Percentiles rank a stretch among this genome's conserved stretches.
Conservation (phyloP, 257 asterid species). For the Scutellaria barbata region DNA sequence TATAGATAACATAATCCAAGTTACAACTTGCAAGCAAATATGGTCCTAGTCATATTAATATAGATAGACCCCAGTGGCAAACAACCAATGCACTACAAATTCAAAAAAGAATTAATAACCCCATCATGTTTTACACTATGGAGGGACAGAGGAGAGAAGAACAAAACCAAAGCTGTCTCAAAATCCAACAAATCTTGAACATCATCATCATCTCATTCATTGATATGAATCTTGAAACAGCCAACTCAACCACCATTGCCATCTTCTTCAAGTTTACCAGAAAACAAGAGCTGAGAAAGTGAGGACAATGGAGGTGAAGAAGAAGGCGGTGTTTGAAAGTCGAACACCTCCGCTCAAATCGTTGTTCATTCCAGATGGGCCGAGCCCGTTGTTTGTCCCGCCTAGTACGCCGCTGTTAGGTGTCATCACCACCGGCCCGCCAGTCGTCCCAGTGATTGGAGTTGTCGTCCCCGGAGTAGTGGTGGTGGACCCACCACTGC, state of each 20-base stretch:
- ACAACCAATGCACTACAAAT: constrained; percentile 36
- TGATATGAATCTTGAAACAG: constrained; percentile 33
- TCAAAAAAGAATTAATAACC: constrained; percentile 35
- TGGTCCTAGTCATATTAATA: constrained; percentile 27
- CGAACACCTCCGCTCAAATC: constrained; percentile 46
- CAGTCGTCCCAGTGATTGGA: constrained; percentile 45
- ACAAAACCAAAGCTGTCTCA: constrained; percentile 31
- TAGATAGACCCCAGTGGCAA: constrained; percentile 17
- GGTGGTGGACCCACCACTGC: constrained; percentile 38
- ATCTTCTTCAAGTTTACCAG: constrained; percentile 38
- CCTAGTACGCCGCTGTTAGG: constrained; percentile 58
- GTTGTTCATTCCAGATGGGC: constrained; percentile 59
- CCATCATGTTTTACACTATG: constrained; percentile 36
- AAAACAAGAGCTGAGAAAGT: constrained; percentile 34
- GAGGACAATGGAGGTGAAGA: constrained; percentile 33
- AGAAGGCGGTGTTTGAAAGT: constrained; percentile 22
- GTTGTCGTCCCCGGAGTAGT: constrained; percentile 40
- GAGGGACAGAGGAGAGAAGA: constrained; percentile 11
- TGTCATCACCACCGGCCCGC: constrained; percentile 52
- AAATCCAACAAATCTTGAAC: constrained; percentile 30
- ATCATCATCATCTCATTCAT: constrained; percentile 22
- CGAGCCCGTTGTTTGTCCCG: constrained; percentile 58
- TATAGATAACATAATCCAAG: constrained; percentile 1
- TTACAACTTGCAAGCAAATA: constrained; percentile 7
- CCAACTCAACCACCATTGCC: constrained; percentile 21